Conservation (phyloP, 768 basidiomycete species). For the Rhizopogon vulgaris region DNA sequence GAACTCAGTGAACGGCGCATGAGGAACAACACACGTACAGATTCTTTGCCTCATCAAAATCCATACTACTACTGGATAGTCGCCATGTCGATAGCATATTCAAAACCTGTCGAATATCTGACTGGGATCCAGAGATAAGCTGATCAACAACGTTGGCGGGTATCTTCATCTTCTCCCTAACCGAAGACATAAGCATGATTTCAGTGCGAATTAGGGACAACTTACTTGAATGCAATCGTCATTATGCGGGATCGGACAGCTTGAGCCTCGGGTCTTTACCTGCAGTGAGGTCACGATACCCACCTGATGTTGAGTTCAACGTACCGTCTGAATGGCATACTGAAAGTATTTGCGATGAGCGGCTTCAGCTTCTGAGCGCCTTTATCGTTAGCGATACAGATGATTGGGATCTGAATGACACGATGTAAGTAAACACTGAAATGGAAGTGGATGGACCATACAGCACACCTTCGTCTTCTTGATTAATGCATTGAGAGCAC, state of each 20-base stretch:
- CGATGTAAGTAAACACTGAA: not conserved
- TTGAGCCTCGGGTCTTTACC: conserved; percentile 63
- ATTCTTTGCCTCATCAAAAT: conserved; percentile 88
- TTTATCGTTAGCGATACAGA: conserved; percentile 94
- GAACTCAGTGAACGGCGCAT: not conserved
- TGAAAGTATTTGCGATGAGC: conserved; percentile 62
- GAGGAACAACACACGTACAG: conserved; percentile 56
- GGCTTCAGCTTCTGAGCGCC: conserved; percentile 90
- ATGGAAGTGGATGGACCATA: no score
- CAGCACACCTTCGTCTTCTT: conserved; percentile 78
- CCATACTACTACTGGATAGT: conserved; percentile 72
- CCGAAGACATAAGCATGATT: not conserved
- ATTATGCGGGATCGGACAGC: conserved; percentile 83
- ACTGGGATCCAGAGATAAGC: conserved; percentile 81
- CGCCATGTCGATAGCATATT: conserved; percentile 99
- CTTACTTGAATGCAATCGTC: conserved; percentile 86
- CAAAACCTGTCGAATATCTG: conserved; percentile 94
- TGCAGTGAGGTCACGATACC: not conserved
- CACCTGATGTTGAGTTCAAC: conserved; percentile 10
- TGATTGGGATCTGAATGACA: conserved; percentile 75
- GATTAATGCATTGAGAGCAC: conserved; percentile 85
- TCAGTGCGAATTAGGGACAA: conserved; percentile 2
- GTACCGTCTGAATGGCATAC: conserved; percentile 73
- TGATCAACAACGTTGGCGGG: conserved; percentile 89
- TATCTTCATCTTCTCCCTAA: conserved; percentile 90